Evolutionary conservation across 2,329 filamentous ascomycete genomes (phyloP), one percentile per base, ranked within the genome.

Genomic region (Pseudopithomyces maydicus): DNA sequence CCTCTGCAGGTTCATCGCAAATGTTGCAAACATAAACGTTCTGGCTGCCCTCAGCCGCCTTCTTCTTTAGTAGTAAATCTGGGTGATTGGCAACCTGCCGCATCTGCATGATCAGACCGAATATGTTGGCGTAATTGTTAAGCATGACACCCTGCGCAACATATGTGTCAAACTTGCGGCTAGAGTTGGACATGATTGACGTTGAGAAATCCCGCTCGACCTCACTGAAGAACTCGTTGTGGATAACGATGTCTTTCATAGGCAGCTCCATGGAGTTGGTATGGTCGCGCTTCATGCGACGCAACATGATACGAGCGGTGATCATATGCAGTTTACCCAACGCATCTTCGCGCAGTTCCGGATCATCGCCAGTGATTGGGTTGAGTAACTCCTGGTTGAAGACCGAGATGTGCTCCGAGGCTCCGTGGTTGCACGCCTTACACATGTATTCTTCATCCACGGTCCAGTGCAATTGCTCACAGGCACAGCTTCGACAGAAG

Each of bases 71-170:
- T 47, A 99, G 90, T 35, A 99, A 78, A 77, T 99, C 95, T 0
- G 95, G 95, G 72, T 99, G 95, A 65, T 99, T 95, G 7, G 95
- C 92, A 23, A 97, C 91, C 79, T 99, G 95, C 54, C 95, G 90
- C 94, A 99, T 98, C 76, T 97, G 93, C 92, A 98, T 98, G 71
- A 99, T 97, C 54, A 99, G 84, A 71, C 93, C 94, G 69, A 99
- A 99, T 63, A 99, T 98, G 74, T 99, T 99, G 79, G 95, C 95
- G 67, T 98, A 98, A 73, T 75, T 75, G 81, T 98, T 83, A 50
- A 99, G 84, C 77, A 99, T 87, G 19, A 98, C 94, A 79, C 92
- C 93, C 62, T 92, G 91, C 17, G 92, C 90, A 36, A 98, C 95
- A 65, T 98, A 99, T 0, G 93, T 98, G 71, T 98, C 91, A 65